Evolutionary conservation across 2,329 filamentous ascomycete species (phyloP), one percentile per base, ranked within the genome.

Genomic region (Simplicillium aogashimaense): DNA sequence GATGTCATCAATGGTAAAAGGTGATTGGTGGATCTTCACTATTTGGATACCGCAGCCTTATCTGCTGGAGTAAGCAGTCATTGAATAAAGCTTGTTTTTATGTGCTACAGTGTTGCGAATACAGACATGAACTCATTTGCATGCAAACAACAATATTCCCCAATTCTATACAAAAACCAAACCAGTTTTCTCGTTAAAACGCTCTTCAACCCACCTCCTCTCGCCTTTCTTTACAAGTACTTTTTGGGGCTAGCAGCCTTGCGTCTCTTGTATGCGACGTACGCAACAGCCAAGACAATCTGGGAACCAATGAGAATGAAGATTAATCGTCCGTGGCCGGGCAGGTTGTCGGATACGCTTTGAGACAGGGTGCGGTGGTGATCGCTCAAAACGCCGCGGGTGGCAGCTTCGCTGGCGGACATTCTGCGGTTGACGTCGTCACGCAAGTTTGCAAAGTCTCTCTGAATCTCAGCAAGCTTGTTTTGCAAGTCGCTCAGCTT

Each of bases 241-340:
- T 95, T 95, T 73, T 95, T 95, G n/a, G 86, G 86, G 60, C 79
- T 77, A 47, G 71, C 78, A 31, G 76, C 71, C 63, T 82, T 77
- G 55, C 83, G 80, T 51, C 79, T 75, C 74, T 94, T 94, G 65
- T 95, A 95, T 43, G 81, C 57, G 30, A 86, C 59, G 56, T 89
- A 95, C 1, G 70, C 74, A 2, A 63, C 77, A 1, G 77, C 76
- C 28, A 94, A 66, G 48, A 87, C 57, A 37, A 85, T 55, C 63
- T 95, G 88, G 47, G 86, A 78, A 14, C 74, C 79, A 41, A 95
- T 67, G 43, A 94, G 72, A 44, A 88, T 65, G 52, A 82, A 72
- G 47, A 94, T 74, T 50, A 79, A 59, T 47, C 59, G 66, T 14
- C 64, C 62, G 56, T 78, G 72, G 25, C 69, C 65, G 1, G 70